A percentile compares a stretch with the other conserved stretches of the same genome.
Conservation (phyloP, 2,329 filamentous ascomycete genomes). For the Eutypella sp. region DNA sequence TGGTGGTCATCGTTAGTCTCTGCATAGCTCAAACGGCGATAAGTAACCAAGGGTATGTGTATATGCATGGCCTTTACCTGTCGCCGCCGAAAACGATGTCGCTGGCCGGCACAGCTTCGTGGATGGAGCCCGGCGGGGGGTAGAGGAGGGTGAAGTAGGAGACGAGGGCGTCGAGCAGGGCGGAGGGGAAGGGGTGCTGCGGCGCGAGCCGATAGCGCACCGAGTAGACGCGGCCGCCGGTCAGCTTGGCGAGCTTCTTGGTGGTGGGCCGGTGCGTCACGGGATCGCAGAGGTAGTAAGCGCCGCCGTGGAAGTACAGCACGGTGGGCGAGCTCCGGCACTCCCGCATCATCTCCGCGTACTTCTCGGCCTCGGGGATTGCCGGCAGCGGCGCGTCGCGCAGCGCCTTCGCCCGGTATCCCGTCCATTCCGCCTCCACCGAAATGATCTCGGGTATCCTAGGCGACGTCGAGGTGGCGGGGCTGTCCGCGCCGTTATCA, state of each 20-base stretch:
- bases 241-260: constrained; percentile 60
- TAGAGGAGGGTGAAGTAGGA: constrained; percentile 70
- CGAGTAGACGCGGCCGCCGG: constrained; percentile 63
- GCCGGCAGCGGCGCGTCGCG: constrained; percentile 45
- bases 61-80: constrained; percentile 34
- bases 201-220: constrained; percentile 73
- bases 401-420: constrained; percentile 54
- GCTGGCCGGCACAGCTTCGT: constrained; percentile 57
- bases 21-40: no score
- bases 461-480: constrained; percentile 22
- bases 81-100: constrained; percentile 72
- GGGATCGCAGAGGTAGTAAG: constrained; percentile 69
- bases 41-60: not conserved
- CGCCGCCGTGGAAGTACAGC: constrained; percentile 73
- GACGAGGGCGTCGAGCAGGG: constrained; percentile 66
- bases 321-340: constrained; percentile 58
- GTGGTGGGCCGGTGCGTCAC: constrained; percentile 55
- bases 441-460: constrained; percentile 46
- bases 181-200: constrained; percentile 68
- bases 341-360: constrained; percentile 62
- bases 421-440: constrained; percentile 73
- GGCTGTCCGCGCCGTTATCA: constrained; percentile 25
- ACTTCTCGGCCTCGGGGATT: constrained; percentile 60
- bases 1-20: no score
- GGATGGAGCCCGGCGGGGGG: constrained; percentile 62